Evolutionary conservation across 129 eudicot species (phyloP).

Genomic region (Centrapalus pauciflorus): DNA sequence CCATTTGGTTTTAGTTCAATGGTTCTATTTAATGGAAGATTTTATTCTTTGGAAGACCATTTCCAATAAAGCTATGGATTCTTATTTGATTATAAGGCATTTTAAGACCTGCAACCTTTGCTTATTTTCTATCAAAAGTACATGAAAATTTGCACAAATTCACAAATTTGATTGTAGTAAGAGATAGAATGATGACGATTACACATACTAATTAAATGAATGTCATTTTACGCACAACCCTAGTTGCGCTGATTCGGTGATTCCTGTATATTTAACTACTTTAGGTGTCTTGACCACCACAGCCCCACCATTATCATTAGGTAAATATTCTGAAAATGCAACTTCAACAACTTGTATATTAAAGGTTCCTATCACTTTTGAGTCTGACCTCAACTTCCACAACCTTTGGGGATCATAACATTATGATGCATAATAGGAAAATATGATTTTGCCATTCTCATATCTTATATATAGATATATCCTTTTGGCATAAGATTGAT

Average conservation of each 20-base stretch:
- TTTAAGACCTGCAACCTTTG: too few species aligned
- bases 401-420: slow-evolving; percentile 10
- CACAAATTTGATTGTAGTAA: too few species aligned
- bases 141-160: too few species aligned
- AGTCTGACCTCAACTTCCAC: slow-evolving; percentile 14
- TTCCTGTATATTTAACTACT: slow-evolving; percentile 32
- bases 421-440: background rate
- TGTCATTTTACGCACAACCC: slow-evolving; percentile 4
- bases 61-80: slow-evolving; percentile 7
- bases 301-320: slow-evolving; percentile 36
- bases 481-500: background rate
- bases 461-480: background rate
- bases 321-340: slow-evolving; percentile 32
- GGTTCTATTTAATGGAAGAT: slow-evolving; percentile 6
- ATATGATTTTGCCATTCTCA: slow-evolving; percentile 2
- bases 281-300: slow-evolving; percentile 31
- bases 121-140: too few species aligned
- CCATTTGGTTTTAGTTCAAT: slow-evolving; percentile 1
- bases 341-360: slow-evolving; percentile 33
- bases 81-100: background rate
- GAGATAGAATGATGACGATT: background rate
- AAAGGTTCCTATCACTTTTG: slow-evolving; percentile 20
- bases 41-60: slow-evolving; percentile 10
- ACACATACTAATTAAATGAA: background rate
- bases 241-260: slow-evolving; percentile 10